Percentiles rank a stretch among this genome's conserved stretches.
Conservation (phyloP, 805 yeast genomes). For the Candida glaebosa region DNA sequence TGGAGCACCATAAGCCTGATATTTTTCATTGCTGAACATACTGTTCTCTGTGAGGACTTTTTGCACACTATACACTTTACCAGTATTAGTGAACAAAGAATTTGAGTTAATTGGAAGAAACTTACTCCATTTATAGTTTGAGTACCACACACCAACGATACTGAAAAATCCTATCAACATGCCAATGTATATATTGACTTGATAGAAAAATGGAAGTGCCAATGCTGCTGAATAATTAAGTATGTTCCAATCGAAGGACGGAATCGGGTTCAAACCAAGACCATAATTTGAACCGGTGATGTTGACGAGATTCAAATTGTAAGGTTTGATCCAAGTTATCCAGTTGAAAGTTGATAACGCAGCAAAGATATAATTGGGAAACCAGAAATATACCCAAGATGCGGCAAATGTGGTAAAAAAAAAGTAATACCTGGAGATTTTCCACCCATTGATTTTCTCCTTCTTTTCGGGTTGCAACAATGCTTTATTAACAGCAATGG, state of each 20-base stretch:
- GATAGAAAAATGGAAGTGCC: constrained; percentile 40
- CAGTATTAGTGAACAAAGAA: constrained; percentile 46
- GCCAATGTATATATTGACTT: constrained; percentile 19
- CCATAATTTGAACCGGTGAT: constrained; percentile 48
- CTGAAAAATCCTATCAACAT: constrained; percentile 13
- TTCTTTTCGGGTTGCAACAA: constrained; percentile 24
- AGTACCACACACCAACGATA: constrained; percentile 19
- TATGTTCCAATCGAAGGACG: constrained; percentile 54
- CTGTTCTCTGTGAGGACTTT: constrained; percentile 38
- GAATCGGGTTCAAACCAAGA: constrained; percentile 51
- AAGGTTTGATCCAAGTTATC: constrained; percentile 58
- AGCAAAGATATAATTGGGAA: constrained; percentile 41
- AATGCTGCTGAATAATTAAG: constrained; percentile 29
- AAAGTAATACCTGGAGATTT: constrained; percentile 23
- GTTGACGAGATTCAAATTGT: constrained; percentile 46
- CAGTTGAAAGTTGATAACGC: constrained; percentile 48
- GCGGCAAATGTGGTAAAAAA: constrained; percentile 16
- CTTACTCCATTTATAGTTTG: constrained; percentile 24
- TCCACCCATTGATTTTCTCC: constrained; percentile 29
- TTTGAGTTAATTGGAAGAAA: constrained; percentile 40
- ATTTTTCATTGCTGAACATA: constrained; percentile 21
- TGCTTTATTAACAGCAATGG: constrained; percentile 29
- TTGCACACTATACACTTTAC: constrained; percentile 40
- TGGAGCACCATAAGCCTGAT: constrained; percentile 26
- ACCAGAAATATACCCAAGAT: constrained; percentile 45